Evolutionary conservation across 2,329 filamentous ascomycete species (phyloP).

Genomic region (Diaporthe citriasiana): DNA sequence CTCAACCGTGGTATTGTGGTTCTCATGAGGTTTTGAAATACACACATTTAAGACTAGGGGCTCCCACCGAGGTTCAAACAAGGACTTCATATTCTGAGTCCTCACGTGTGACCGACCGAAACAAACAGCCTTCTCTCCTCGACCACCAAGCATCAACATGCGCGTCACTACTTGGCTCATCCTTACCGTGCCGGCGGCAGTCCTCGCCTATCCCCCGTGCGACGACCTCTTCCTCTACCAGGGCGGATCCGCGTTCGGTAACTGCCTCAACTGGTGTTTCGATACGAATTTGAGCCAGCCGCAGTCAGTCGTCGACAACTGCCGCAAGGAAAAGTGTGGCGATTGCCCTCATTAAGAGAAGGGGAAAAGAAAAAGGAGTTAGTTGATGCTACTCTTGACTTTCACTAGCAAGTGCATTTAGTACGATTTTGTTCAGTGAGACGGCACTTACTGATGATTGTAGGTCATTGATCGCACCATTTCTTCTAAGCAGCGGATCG

Average conservation of each 20-base stretch:
- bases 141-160: not conserved
- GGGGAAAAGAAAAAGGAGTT: not conserved
- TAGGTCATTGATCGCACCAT: not conserved
- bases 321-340: not conserved
- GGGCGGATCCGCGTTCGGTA: not conserved
- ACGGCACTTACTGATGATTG: not conserved
- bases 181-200: not conserved
- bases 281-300: not conserved
- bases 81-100: not conserved
- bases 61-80: not conserved
- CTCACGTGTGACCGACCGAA: not conserved
- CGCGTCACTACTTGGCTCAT: not conserved
- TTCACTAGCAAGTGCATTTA: not conserved
- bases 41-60: not conserved
- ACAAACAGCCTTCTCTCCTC: not conserved
- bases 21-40: not conserved
- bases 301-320: not conserved
- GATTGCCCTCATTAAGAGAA: not conserved
- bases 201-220: not conserved
- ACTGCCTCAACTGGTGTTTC: conserved; percentile 13
- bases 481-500: not conserved
- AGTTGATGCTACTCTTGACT: not conserved
- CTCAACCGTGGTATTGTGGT: not conserved
- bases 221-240: not conserved
- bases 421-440: not conserved